Evolutionary conservation across 2,329 filamentous ascomycete species (phyloP).

Genomic region (Alternaria ventricosa): DNA sequence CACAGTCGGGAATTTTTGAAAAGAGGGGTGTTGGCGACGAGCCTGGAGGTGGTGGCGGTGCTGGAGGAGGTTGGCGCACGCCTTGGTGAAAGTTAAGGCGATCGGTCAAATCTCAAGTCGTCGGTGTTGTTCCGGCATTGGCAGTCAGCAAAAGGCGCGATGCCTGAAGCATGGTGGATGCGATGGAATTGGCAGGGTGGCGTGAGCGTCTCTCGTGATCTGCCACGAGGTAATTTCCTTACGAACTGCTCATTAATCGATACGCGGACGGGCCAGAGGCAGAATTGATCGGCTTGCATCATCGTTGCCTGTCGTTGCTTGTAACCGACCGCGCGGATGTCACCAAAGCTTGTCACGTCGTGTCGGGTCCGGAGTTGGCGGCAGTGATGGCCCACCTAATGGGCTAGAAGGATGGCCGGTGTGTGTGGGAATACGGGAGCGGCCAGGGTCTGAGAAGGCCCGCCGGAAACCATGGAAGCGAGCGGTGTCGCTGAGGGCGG

Average conservation of each 20-base stretch:
- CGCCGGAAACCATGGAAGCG: not conserved
- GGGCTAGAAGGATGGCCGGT: not conserved
- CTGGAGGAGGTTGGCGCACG: not conserved
- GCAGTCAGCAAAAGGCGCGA: not conserved
- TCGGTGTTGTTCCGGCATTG: not conserved
- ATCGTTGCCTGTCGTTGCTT: slow-evolving; percentile 17
- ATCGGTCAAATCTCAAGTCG: slow-evolving; percentile 1
- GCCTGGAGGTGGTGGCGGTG: not conserved
- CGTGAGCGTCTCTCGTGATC: not conserved
- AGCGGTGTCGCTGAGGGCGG: not conserved
- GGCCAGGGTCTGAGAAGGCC: slow-evolving; percentile 2
- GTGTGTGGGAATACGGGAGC: slow-evolving; percentile 12
- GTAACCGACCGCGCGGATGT: slow-evolving; percentile 14
- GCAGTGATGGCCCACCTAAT: not conserved
- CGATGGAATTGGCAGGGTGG: slow-evolving; percentile 1
- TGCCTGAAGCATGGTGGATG: not conserved
- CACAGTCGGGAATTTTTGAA: slow-evolving; percentile 26
- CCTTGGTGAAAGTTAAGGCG: not conserved
- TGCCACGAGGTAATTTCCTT: slow-evolving; percentile 11
- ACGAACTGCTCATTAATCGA: slow-evolving; percentile 4
- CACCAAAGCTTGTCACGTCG: slow-evolving; percentile 21
- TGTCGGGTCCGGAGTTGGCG: not conserved
- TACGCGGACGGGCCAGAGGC: not conserved
- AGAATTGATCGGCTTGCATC: not conserved
- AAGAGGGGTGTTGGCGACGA: not conserved